A percentile compares a stretch with the other conserved stretches of the same genome.
phyloP scores from a whole-genome alignment of 192 early-diverging fungal species.

The Coemansia sp. region DNA sequence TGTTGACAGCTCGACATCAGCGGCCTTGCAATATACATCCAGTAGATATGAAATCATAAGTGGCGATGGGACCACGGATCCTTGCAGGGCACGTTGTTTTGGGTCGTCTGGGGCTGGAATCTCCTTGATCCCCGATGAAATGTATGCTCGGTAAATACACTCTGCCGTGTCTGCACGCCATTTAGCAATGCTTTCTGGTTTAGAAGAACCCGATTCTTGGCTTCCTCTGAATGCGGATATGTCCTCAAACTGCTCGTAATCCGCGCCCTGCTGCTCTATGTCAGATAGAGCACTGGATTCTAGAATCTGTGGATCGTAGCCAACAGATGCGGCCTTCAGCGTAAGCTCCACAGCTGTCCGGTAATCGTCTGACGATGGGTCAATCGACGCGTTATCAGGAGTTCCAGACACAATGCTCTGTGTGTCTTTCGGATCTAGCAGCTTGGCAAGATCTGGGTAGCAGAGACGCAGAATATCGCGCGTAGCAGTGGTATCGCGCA shows the following conservation, averaged over 20 bases:
- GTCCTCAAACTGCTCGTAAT: conserved; percentile 29
- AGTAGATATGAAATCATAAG: conserved; percentile 25
- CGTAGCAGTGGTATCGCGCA: conserved; percentile 24
- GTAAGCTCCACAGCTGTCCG: conserved; percentile 13
- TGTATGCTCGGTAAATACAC: conserved; percentile 38
- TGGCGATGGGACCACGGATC: conserved; percentile 34
- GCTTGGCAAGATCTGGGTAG: conserved; percentile 21
- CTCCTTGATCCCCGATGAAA: conserved; percentile 38
- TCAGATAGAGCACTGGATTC: background rate
- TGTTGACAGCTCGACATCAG: conserved; percentile 30
- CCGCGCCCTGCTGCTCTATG: conserved; percentile 13
- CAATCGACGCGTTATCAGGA: background rate
- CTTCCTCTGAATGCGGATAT: conserved; percentile 7
- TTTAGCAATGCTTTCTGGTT: background rate
- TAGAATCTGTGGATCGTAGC: conserved; percentile 20
- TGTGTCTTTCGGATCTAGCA: conserved; percentile 21
- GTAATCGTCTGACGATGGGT: conserved; percentile 4
- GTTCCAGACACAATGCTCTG: background rate
- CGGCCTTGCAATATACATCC: conserved; percentile 16
- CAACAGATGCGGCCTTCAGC: conserved; percentile 21
- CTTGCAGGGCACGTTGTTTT: conserved; percentile 22
- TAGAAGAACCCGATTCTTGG: background rate
- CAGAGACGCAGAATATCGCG: conserved; percentile 35
- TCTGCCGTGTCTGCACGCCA: conserved; percentile 45
- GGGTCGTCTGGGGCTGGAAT: conserved; percentile 35